Evolutionary conservation across 2,329 filamentous ascomycete genomes (phyloP).

Genomic region (Botrytis tulipae): DNA sequence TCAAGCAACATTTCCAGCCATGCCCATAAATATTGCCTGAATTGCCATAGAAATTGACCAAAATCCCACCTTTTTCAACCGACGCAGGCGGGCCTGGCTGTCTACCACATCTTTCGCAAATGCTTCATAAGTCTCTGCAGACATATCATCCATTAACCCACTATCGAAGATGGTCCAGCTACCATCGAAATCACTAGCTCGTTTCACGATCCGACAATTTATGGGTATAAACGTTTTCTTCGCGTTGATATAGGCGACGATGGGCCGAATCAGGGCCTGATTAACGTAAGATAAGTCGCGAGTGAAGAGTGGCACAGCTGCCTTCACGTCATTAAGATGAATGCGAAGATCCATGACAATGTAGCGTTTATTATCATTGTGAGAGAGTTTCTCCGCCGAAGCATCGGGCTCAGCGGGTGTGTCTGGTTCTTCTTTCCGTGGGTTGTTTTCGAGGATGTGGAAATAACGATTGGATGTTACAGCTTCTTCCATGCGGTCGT

Average conservation of each 20-base stretch:
- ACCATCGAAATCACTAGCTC: slow-evolving; percentile 84
- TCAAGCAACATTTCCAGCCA: slow-evolving; percentile 75
- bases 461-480: slow-evolving; percentile 74
- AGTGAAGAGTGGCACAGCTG: slow-evolving; percentile 88
- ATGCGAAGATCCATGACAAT: slow-evolving; percentile 93
- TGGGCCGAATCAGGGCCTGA: slow-evolving; percentile 89
- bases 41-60: slow-evolving; percentile 93
- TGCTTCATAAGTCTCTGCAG: slow-evolving; percentile 89
- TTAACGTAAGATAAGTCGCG: slow-evolving; percentile 92
- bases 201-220: slow-evolving; percentile 90
- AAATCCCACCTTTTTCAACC: slow-evolving; percentile 93
- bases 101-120: slow-evolving; percentile 90
- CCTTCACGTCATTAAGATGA: slow-evolving; percentile 91
- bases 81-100: slow-evolving; percentile 77
- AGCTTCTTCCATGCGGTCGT: slow-evolving; percentile 90
- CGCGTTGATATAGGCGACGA: slow-evolving; percentile 97
- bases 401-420: slow-evolving; percentile 33
- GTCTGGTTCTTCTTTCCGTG: slow-evolving; percentile 35
- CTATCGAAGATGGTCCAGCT: slow-evolving; percentile 94
- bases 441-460: slow-evolving; percentile 53
- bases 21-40: slow-evolving; percentile 90
- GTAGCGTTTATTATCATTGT: slow-evolving; percentile 66
- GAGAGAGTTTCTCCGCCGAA: slow-evolving; percentile 33
- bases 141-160: slow-evolving; percentile 89
- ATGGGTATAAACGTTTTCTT: slow-evolving; percentile 94